Evolutionary conservation across 2,329 filamentous ascomycete genomes (phyloP), one percentile per base, ranked within the genome.

Genomic region (Claviceps monticola): DNA sequence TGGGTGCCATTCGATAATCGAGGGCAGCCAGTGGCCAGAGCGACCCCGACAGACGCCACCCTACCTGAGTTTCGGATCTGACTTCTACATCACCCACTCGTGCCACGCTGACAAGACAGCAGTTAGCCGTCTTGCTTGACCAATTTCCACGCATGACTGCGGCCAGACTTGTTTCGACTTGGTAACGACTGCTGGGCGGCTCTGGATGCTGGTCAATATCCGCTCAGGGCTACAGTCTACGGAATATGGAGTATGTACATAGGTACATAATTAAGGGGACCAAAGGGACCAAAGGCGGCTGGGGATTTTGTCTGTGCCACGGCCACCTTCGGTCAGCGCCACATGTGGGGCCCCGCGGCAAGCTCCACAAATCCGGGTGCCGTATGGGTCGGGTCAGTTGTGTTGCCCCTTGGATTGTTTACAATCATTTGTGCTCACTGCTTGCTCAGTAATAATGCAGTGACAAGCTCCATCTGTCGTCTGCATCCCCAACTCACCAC

Each of bases 351-450:
- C 59, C 56, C 57, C 58, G 48, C 36, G 16, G 23, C n/a, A 51
- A 44, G 41, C 46, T 47, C 16, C 17, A 34, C 14, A 43, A 16
- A 38, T 8, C 8, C 23, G 50, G 51, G 26, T 34, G n/a, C 59
- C 56, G 57, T 58, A n/a, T n/a, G n/a, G n/a, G n/a, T 60, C 56
- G 61, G 57, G 59, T 43, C 50, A 26, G 29, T 11, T 34, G 9
- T 34, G 61, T 62, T 61, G 61, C 61, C 14, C 39, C 42, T 41
- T 55, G 51, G 51, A 54, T 62, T 60, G 60, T 61, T 62, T 62
- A 62, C 23, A 26, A 26, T 9, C 59, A 55, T 57, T 58, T 58
- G 51, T 17, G 47, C 45, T 51, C 34, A 34, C 19, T 34, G 36
- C 41, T 37, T 34, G 29, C 29, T 34, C 9, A 34, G 29, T 34